A percentile compares a stretch with the other conserved stretches of the same genome.
These are phyloP conservation scores for Leucaena leucocephala DNA, from an alignment of 306 rosid genomes.

Conservation along the genomic window DNA sequence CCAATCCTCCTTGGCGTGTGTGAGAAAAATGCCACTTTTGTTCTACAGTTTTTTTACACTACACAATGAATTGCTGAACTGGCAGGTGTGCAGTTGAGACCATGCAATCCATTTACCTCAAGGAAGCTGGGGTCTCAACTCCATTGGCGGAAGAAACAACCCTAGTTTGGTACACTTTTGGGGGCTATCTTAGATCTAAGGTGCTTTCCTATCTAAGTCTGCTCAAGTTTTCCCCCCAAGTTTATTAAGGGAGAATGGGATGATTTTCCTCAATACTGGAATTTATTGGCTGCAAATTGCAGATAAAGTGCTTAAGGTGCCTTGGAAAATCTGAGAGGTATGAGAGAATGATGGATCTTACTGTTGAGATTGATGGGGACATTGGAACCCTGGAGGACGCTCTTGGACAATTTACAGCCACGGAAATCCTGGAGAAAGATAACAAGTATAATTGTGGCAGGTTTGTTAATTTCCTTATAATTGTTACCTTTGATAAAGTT, in stretches of 20 bases:
- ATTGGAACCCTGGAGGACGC: constrained; percentile 88
- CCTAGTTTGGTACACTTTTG: constrained; percentile 72
- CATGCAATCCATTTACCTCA: constrained; percentile 79
- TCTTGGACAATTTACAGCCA: constrained; percentile 77
- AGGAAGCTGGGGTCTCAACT: constrained; percentile 58
- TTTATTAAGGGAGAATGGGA: constrained; percentile 5
- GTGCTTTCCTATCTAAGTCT: constrained; percentile 42
- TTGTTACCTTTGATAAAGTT: background rate
- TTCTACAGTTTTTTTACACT: constrained; percentile 23
- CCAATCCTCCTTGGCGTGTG: background rate
- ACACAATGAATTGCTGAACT: constrained; percentile 45
- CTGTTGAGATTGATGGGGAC: constrained; percentile 80
- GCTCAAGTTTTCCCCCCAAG: constrained; percentile 18
- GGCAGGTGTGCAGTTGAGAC: constrained; percentile 82
- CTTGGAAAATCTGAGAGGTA: constrained; percentile 65
- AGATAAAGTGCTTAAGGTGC: constrained; percentile 85
- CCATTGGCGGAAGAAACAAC: constrained; percentile 79
- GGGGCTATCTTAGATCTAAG: constrained; percentile 82
- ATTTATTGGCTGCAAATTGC: constrained; percentile 41
- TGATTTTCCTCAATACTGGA: constrained; percentile 23
- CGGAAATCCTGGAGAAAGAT: constrained; percentile 72
- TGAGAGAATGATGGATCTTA: constrained; percentile 86
- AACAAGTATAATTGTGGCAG: constrained; percentile 76
- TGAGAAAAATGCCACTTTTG: background rate
- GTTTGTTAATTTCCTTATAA: constrained; percentile 42